These are phyloP conservation scores for Orbilia quercus DNA, from an alignment of 2,329 filamentous ascomycete species.

Conservation along the genomic window DNA sequence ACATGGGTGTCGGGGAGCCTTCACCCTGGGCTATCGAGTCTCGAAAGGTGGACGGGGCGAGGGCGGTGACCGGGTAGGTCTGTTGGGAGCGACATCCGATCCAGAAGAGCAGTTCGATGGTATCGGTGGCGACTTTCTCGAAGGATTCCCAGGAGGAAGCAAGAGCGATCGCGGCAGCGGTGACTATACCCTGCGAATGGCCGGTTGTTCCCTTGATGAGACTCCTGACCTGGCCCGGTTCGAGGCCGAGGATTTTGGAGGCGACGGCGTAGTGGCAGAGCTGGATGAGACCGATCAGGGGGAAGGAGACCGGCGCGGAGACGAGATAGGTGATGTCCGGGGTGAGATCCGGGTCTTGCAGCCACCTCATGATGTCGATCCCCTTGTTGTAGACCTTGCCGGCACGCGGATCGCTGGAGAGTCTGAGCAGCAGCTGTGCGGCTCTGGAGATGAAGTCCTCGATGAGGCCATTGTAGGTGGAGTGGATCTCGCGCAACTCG, in stretches of 20 bases:
- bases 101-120: conserved; percentile 96
- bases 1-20: conserved; percentile 95
- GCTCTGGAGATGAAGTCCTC: conserved; percentile 83
- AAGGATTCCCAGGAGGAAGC: conserved; percentile 95
- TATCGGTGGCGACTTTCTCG: conserved; percentile 79
- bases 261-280: conserved; percentile 95
- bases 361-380: conserved; percentile 93
- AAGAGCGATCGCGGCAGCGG: conserved; percentile 89
- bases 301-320: conserved; percentile 93
- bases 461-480: conserved; percentile 89
- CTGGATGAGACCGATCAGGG: conserved; percentile 94
- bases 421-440: conserved; percentile 84
- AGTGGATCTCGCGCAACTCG: conserved; percentile 90
- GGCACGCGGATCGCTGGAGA: conserved; percentile 83
- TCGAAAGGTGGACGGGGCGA: conserved; percentile 88
- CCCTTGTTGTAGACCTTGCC: conserved; percentile 98
- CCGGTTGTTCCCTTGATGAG: conserved; percentile 88
- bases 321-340: conserved; percentile 95
- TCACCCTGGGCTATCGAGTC: conserved; percentile 95
- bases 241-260: conserved; percentile 87
- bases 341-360: conserved; percentile 86
- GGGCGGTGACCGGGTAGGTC: conserved; percentile 92
- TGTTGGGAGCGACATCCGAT: conserved; percentile 97
- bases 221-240: conserved; percentile 87
- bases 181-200: conserved; percentile 95